Conservation (phyloP, 176 grass and related monocot genomes). For the Aegilops bicornis region DNA sequence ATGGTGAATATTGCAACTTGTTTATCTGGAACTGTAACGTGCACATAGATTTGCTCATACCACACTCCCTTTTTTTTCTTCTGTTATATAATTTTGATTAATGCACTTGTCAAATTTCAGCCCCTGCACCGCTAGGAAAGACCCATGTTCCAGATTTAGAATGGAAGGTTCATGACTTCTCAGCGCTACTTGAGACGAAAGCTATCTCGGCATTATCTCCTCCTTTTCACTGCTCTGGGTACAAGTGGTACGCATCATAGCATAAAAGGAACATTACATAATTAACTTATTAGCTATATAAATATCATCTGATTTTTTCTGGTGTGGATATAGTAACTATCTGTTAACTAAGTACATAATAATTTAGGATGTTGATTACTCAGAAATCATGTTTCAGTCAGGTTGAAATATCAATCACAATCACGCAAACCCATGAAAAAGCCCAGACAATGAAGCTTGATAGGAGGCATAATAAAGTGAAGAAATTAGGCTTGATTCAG, state of each 20-base stretch:
- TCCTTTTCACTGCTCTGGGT: not conserved
- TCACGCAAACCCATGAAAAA: not conserved
- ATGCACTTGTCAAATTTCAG: slow-evolving; percentile 9
- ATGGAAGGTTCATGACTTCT: slow-evolving; percentile 42
- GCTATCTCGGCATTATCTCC: not conserved
- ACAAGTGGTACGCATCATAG: not conserved
- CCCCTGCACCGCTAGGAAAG: not conserved
- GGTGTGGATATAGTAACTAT: not conserved
- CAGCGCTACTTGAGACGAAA: slow-evolving; percentile 16
- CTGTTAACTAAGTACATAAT: not conserved
- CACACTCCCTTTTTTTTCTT: not conserved
- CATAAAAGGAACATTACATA: not conserved
- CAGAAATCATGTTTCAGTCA: not conserved
- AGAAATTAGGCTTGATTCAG: not conserved
- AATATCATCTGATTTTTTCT: not conserved
- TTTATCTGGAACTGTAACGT: not conserved
- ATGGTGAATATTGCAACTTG: not conserved
- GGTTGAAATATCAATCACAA: not conserved
- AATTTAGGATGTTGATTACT: not conserved
- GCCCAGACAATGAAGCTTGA: not conserved
- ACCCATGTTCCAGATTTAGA: not conserved
- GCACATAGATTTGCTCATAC: not conserved
- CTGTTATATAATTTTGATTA: not conserved
- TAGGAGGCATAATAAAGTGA: not conserved
- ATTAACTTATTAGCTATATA: not conserved